Percentiles rank a stretch among this genome's conserved stretches.
Evolutionary conservation across 225 moss, liverwort and hornwort species (phyloP).

Genomic region (Thuidium tamariscinum): DNA sequence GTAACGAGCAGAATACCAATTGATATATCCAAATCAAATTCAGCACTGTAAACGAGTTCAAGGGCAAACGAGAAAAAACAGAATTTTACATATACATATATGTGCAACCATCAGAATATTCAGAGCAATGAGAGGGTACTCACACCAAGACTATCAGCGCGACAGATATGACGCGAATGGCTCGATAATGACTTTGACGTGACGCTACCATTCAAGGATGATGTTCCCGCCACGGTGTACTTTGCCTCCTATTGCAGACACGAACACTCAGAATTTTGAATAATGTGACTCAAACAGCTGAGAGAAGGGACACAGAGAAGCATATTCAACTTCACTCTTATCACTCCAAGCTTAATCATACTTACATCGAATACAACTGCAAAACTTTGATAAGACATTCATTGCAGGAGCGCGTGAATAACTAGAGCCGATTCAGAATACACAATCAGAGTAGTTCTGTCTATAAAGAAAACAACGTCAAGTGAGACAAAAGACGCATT

Average conservation of each 20-base stretch:
- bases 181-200: not conserved
- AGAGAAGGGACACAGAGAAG: not conserved
- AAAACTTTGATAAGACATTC: not conserved
- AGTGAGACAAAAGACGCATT: not conserved
- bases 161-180: constrained; percentile 20
- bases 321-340: not conserved
- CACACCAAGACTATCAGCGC: constrained; percentile 38
- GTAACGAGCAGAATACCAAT: not conserved
- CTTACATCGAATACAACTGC: not conserved
- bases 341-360: not conserved
- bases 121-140: not conserved
- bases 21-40: not conserved
- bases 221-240: not conserved
- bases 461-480: not conserved
- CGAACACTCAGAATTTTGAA: not conserved
- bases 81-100: not conserved
- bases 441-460: not conserved
- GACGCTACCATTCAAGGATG: not conserved
- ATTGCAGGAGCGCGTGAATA: not conserved
- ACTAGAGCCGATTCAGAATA: not conserved
- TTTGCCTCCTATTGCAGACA: constrained; percentile 2
- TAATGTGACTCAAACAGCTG: not conserved
- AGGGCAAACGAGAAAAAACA: not conserved
- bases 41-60: not conserved
- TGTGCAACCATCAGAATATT: not conserved